These are phyloP conservation scores for Zoysia matrella DNA, from an alignment of 202 grass and related monocot genomes.

Conservation along the genomic window DNA sequence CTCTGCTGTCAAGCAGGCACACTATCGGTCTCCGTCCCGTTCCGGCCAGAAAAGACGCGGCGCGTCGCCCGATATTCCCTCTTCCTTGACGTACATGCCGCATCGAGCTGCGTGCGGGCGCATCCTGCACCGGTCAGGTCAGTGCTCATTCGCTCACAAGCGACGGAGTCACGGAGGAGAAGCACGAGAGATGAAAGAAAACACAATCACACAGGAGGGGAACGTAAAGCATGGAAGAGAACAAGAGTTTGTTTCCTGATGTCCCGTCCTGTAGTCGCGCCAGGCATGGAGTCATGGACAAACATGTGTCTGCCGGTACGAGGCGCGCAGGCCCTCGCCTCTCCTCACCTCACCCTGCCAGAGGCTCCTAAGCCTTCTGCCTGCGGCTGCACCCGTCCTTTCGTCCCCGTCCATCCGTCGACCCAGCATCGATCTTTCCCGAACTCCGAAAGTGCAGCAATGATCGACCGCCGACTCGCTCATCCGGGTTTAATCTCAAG, in stretches of 20 bases:
- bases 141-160: neutral
- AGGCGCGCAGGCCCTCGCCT: neutral
- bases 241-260: slow-evolving; percentile 56
- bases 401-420: neutral
- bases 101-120: slow-evolving; percentile 41
- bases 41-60: slow-evolving; percentile 43
- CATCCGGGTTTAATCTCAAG: slow-evolving; percentile 25
- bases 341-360: neutral
- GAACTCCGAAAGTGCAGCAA: slow-evolving; percentile 35
- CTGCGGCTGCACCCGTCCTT: slow-evolving; percentile 47
- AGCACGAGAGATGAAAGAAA: neutral
- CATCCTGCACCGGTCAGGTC: neutral
- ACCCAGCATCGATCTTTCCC: slow-evolving; percentile 35
- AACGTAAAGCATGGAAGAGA: neutral
- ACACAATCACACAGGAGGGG: neutral
- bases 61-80: slow-evolving; percentile 37
- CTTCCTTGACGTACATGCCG: slow-evolving; percentile 26
- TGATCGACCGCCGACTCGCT: neutral
- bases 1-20: no score
- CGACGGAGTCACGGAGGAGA: neutral
- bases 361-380: no score
- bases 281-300: slow-evolving; percentile 13
- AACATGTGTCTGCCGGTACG: slow-evolving; percentile 23
- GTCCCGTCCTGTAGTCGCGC: slow-evolving; percentile 42
- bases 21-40: neutral